These are phyloP conservation scores for Vanderwaltozyma polyspora DNA, from an alignment of 805 yeast genomes.

Conservation along the genomic window DNA sequence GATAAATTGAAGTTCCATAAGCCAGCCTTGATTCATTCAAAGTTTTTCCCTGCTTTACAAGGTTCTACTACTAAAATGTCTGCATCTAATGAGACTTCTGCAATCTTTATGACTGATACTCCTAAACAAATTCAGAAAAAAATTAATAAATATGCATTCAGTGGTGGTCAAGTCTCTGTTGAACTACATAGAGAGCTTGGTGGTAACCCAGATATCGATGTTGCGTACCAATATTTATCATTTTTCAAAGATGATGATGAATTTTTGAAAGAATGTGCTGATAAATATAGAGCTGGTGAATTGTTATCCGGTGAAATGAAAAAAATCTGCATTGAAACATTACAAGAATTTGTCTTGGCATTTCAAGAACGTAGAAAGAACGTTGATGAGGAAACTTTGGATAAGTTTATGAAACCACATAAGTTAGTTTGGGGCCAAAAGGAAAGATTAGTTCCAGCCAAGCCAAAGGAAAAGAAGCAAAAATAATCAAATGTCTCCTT, in stretches of 20 bases:
- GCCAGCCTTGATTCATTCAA: constrained; percentile 86
- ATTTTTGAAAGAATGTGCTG: constrained; percentile 49
- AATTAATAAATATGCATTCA: constrained; percentile 90
- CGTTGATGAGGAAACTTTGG: constrained; percentile 51
- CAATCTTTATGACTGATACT: constrained; percentile 93
- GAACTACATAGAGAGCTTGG: constrained; percentile 89
- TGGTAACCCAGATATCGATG: constrained; percentile 92
- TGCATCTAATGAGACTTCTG: constrained; percentile 81
- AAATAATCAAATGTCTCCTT: constrained; percentile 7
- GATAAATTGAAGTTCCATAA: constrained; percentile 81
- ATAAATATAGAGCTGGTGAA: constrained; percentile 67
- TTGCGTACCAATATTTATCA: constrained; percentile 83
- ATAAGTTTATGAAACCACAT: constrained; percentile 75
- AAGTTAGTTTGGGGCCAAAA: constrained; percentile 62
- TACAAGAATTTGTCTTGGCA: constrained; percentile 65
- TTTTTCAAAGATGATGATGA: constrained; percentile 88
- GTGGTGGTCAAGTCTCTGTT: constrained; percentile 79
- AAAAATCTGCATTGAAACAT: constrained; percentile 66
- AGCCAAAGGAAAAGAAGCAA: constrained; percentile 38
- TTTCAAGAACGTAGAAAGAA: constrained; percentile 72
- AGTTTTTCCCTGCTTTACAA: constrained; percentile 96
- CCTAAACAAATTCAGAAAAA: constrained; percentile 86
- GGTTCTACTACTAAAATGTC: constrained; percentile 96
- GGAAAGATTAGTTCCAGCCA: constrained; percentile 63
- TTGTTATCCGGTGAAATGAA: constrained; percentile 89